Base-by-base conservation (phyloP, 2,329 filamentous ascomycete species). In the Phaeoacremonium minimum region DNA sequence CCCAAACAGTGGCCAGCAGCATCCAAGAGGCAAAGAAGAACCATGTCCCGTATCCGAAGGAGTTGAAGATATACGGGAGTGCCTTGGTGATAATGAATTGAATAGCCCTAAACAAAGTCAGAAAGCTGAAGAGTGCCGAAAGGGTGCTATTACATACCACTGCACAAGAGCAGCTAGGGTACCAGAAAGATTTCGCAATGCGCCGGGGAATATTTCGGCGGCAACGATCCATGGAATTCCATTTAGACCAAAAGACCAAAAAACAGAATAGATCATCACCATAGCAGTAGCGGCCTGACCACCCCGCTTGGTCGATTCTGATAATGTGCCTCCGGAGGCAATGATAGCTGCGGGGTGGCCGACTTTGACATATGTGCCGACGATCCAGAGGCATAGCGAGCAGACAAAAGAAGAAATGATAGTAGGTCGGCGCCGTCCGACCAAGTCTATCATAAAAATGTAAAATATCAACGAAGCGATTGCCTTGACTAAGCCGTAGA, bases 11-110 rank as follows among this genome's bases (percentile, higher is more conserved):
- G 6, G 69, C 67, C 9, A 63, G 48, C 6, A 76, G 52, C 59
- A 75, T 73, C 48, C 69, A 63, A 3, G 61, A 61, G 1, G 70
- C 73, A 43, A 78, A 78, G 57, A 77, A 75, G 54, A 75, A 75
- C 60, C 71, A 77, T 2, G 70, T 71, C 5, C 73, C 74, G 46
- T 67, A 76, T 15, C 58, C 56, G 8, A 69, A 53, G 1, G 57
- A 58, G 29, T 50, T 57, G 42, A 69, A 63, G 30, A 71, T 70
- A 40, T 68, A 69, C 0, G 66, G 65, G 2, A 67, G 49, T 0
- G 64, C 55, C 38, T 67, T 66, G 8, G 63, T 66, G 36, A 69
- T 63, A 39, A 56, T 52, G 35, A 69, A 68, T 29, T 66, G 63
- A 4, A 55, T 58, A n/a, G 61, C 48, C 63, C 35, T 37, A 30